Percentiles rank a stretch among this genome's conserved stretches.
These are phyloP conservation scores for Pleurotus citrinopileatus DNA, from an alignment of 768 basidiomycete species.

Conservation along the genomic window DNA sequence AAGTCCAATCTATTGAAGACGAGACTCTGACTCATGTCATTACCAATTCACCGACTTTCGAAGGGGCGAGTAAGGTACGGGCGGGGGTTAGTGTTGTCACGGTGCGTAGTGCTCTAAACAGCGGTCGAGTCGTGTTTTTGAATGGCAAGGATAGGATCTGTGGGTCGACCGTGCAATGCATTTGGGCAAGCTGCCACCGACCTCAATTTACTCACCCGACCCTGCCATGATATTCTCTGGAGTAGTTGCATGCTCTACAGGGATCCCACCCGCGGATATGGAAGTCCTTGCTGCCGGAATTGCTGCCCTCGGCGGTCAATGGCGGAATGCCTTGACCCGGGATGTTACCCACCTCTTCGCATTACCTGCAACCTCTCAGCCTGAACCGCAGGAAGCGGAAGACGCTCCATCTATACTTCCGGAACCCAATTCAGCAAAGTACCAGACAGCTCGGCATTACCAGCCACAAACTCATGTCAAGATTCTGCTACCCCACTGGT, in stretches of 20 bases:
- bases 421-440: slow-evolving; percentile 47
- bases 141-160: slow-evolving; percentile 34
- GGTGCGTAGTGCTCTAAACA: slow-evolving; percentile 20
- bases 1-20: slow-evolving; percentile 28
- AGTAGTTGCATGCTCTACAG: slow-evolving; percentile 67
- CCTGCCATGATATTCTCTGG: slow-evolving; percentile 82
- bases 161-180: slow-evolving; percentile 73
- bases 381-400: slow-evolving; percentile 73
- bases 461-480: slow-evolving; percentile 56
- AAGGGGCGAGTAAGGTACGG: slow-evolving; percentile 48
- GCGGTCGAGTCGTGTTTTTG: not conserved
- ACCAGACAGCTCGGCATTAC: slow-evolving; percentile 52
- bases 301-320: slow-evolving; percentile 77
- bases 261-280: slow-evolving; percentile 63
- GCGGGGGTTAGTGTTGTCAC: slow-evolving; percentile 34
- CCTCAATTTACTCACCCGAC: slow-evolving; percentile 71
- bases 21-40: slow-evolving; percentile 50
- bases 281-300: slow-evolving; percentile 75
- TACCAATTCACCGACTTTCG: slow-evolving; percentile 51
- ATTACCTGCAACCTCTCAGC: slow-evolving; percentile 37
- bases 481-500: slow-evolving; percentile 89
- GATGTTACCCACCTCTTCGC: slow-evolving; percentile 90
- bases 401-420: slow-evolving; percentile 56
- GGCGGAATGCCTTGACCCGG: slow-evolving; percentile 69
- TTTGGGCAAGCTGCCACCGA: slow-evolving; percentile 54